phyloP scores from a whole-genome alignment of 306 rosid genomes.

The Corylus americana region DNA sequence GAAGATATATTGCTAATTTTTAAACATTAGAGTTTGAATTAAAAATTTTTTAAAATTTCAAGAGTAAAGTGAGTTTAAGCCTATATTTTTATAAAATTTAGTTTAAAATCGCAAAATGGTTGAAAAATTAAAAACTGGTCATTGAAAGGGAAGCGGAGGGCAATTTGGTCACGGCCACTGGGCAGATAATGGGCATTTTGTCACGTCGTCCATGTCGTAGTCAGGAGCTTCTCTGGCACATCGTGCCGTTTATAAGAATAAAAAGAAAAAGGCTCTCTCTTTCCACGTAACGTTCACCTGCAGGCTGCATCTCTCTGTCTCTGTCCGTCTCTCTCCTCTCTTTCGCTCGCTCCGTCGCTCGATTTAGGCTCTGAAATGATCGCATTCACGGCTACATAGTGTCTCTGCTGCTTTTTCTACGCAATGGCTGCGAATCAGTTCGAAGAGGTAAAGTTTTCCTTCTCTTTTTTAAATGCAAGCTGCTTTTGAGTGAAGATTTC shows the following conservation, averaged over 20 bases:
- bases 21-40: no score
- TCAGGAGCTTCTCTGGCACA: slow-evolving; percentile 35
- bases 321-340: slow-evolving; percentile 18
- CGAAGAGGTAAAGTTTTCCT: slow-evolving; percentile 40
- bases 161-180: slow-evolving; percentile 25
- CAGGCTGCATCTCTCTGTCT: slow-evolving; percentile 9
- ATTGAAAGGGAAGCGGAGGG: slow-evolving; percentile 15
- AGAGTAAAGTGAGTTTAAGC: no score
- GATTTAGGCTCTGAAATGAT: neutral
- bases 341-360: slow-evolving; percentile 25
- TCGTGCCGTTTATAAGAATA: slow-evolving; percentile 35
- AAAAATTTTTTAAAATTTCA: no score
- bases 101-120: no score
- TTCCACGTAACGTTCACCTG: slow-evolving; percentile 46
- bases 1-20: no score
- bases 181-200: slow-evolving; percentile 24
- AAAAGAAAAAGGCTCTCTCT: slow-evolving; percentile 4
- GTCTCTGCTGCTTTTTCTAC: slow-evolving; percentile 5
- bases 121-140: neutral
- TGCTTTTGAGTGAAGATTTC: slow-evolving; percentile 5
- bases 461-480: slow-evolving; percentile 5
- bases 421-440: slow-evolving; percentile 47
- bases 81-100: no score
- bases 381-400: neutral
- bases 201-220: slow-evolving; percentile 38